phyloP scores from a whole-genome alignment of 768 basidiomycete species.

The Fomitopsis pulvina region DNA sequence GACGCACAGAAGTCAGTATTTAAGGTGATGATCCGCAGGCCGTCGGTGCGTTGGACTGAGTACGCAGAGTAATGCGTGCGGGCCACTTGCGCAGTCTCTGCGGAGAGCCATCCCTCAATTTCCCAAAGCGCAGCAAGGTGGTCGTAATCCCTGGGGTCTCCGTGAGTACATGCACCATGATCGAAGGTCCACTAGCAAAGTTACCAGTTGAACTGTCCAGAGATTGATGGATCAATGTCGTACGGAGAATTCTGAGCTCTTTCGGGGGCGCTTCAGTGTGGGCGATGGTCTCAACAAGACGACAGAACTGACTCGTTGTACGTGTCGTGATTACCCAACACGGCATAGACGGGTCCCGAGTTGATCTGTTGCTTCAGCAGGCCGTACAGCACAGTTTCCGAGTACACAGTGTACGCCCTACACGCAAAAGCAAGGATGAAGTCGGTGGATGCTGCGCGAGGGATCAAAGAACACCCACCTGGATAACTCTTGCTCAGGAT shows the following conservation, averaged over 20 bases:
- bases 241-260: constrained; percentile 59
- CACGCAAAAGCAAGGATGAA: neutral
- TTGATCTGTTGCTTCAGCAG: constrained; percentile 57
- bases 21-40: constrained; percentile 63
- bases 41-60: constrained; percentile 60
- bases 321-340: constrained; percentile 73
- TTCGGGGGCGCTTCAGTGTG: neutral
- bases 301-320: constrained; percentile 48
- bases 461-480: constrained; percentile 32
- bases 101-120: constrained; percentile 62
- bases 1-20: constrained; percentile 72
- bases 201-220: constrained; percentile 61
- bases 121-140: constrained; percentile 68
- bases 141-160: constrained; percentile 63
- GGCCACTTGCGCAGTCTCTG: constrained; percentile 47
- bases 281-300: neutral
- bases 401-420: constrained; percentile 54
- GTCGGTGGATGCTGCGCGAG: neutral
- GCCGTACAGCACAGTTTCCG: constrained; percentile 64
- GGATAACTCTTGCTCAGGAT: constrained; percentile 55
- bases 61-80: constrained; percentile 68
- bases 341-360: constrained; percentile 67
- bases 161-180: neutral
- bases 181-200: constrained; percentile 4
- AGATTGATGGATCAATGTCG: constrained; percentile 46